Evolutionary conservation across 1,139 yeast species (phyloP), one percentile per base, ranked within the genome.

Genomic region (Saccharomyces hybrid): DNA sequence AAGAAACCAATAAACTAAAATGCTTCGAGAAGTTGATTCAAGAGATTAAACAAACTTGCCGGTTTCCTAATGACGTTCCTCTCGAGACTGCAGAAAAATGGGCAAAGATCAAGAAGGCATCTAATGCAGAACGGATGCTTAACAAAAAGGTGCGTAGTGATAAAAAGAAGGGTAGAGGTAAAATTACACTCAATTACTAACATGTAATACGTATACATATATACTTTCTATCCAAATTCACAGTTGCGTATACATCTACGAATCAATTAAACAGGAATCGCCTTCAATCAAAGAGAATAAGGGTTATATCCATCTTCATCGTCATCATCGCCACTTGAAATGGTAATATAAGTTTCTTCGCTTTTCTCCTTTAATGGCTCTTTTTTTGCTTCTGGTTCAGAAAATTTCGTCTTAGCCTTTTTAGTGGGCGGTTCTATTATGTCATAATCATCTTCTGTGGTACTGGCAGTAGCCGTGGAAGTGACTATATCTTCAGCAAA

Each of bases 21-120:
- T 88, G 96, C 62, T 80, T 81, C 59, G 71, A 72, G 16, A 85
- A 86, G 65, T 74, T 88, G 25, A 72, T 80, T 2, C 63, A 70
- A 1, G 87, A 82, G 52, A 76, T 88, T 54, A 78, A 76, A 59
- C 68, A 69, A 1, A 66, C 70, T 2, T 80, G 79, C 0, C 70
- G 70, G 56, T 78, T 85, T 56, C 81, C 81, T 0, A 73, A 72
- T 0, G 88, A 83, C 48, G 70, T 76, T 0, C 72, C 77, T 26
- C 76, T 73, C 47, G 81, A 75, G 38, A 83, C 80, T 54, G 60
- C 73, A 53, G 65, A 73, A 55, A 78, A 79, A 64, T 87, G 95
- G 95, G 72, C 73, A 11, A 72, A 72, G 11, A 72, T 85, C 7
- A 72, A 73, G 30, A 73, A 72, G 32, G 75, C 67, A 50, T 70